Base-by-base conservation (phyloP, 2,329 filamentous ascomycete species). In the Xylariaceae sp. region DNA sequence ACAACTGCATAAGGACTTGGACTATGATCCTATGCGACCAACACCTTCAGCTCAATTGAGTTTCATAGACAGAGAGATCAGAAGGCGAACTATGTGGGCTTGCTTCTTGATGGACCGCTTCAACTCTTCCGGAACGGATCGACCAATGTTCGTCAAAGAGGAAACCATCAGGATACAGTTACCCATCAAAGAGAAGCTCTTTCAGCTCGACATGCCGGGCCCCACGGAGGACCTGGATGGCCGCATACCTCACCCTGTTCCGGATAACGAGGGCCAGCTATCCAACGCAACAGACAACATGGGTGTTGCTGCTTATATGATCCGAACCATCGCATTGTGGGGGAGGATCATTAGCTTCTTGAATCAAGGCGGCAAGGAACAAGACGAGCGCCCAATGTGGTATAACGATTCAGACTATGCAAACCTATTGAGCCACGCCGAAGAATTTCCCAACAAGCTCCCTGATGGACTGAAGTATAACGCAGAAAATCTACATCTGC, bases 71-170 rank as follows among this genome's bases (percentile, higher is more conserved):
- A 86, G 90, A 27, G 94, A 99, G 67, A 96, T 97, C 47, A 81
- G 94, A 52, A 77, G 94, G 58, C 82, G 94, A 49, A 94, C 90
- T 2, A 97, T 99, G 92, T 99, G 94, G 94, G 89, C 91, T 11
- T 97, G 92, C 65, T 96, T 96, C 63, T 70, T 96, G 49, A 96
- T 97, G 91, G 94, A 99, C 66, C 84, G 92, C 0, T 96, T 96
- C 74, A 96, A 95, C 69, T 96, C 92, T 0, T 96, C 91, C 1
- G 92, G 94, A 2, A 95, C 90, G 2, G 91, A 96, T 62, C 81
- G 92, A 35, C 94, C 94, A 17, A 89, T 90, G 46, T 96, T 96
- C 59, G 86, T 96, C 47, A 86, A 89, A 57, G 90, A 96, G 66
- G 89, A 94, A 57, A 89, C 89, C 48, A 80, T 97, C 53, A 86